Evolutionary conservation across 108 stramenopile species (phyloP), one percentile per base, ranked within the genome.

Genomic region (Discostella pseudostelligera): DNA sequence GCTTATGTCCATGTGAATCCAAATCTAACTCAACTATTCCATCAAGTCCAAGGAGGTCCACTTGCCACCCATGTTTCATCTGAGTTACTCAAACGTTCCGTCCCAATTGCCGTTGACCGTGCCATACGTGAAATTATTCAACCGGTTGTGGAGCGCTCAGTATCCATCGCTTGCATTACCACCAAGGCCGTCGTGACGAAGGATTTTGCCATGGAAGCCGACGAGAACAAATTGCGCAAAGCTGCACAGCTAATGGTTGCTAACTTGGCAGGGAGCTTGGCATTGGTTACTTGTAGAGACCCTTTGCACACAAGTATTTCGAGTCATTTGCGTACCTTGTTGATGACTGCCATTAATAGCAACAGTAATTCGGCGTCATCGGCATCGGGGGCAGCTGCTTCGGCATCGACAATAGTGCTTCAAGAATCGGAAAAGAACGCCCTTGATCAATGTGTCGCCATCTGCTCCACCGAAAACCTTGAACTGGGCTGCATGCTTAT

Each of bases 41-140:
- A 79, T 48, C 82, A 86, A 59, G 71, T 83, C 62, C 81, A 81
- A 45, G 87, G 88, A 29, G 77, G 73, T 43, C 60, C 82, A 14
- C 74, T 74, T 49, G 74, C 87, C 11, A 73, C 84, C 17, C 62
- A 76, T 49, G 61, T 88, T 56, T 75, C 76, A 24, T 65, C 67
- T 24, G 86, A 93, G n/a, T 53, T 81, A 7, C 69, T 99, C 42
- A 93, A 90, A 63, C 82, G 94, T 20, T 83, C 85, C 17, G 95
- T 97, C 43, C 94, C 96, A 8, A 81, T 97, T 40, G 98, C 97
- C 13, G 95, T 99, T 14, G 97, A 98, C 67, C 72, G 94, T 26
- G 97, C 97, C 0, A 98, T 99, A 67, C 90, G 97, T n/a, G 97
- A 99, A 68, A 97, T 98, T 51, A 97, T 98, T 57, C 94, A 95